Evolutionary conservation across 345 rosid genomes (phyloP), one percentile per base, ranked within the genome.

Genomic region (Eucalyptus melliodora): DNA sequence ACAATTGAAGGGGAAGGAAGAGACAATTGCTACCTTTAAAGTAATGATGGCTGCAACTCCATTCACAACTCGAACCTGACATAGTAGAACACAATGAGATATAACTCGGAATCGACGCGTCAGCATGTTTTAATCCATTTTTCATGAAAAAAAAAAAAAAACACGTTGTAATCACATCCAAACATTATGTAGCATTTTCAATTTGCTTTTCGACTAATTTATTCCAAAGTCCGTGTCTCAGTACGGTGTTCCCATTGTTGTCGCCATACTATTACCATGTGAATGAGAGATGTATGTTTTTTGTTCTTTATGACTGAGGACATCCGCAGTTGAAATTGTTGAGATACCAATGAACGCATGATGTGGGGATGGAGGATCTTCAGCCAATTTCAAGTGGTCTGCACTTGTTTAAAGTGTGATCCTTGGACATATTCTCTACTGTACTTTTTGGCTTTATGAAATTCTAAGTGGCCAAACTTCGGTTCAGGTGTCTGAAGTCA

Each of bases 51-150:
- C 94, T 87, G 95, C 88, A 62, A 95, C 95, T 69, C 99, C 99
- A 89, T 90, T 45, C 56, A 96, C 97, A 50, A 95, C 93, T 69
- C 55, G 72, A 90, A 59, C 47, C 88, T 42, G 87, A 92, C 91
- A 34, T 5, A 47, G 45, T 13, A 88, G 95, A 92, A 89, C 92
- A 97, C 98, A 96, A 95, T 97, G 92, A 97, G 93, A 92, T 98
- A 96, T 86, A 95, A 94, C 93, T 96, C 97, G 92, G 24, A 77
- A 37, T 77, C 24, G 2, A 77, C 30, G 12, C 42, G 12, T 96
- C 94, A 87, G 96, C 98, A 90, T 93, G 90, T 92, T 96, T 91
- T 72, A 97, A 95, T 89, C 97, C 98, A 87, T 93, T 97, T 92
- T 97, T 95, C 91, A 95, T 91, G 50, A 97, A 95, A 89, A 96